Evolutionary conservation across 179 eudicot species (phyloP), one percentile per base, ranked within the genome.

Genomic region (Monotropa hypopitys): DNA sequence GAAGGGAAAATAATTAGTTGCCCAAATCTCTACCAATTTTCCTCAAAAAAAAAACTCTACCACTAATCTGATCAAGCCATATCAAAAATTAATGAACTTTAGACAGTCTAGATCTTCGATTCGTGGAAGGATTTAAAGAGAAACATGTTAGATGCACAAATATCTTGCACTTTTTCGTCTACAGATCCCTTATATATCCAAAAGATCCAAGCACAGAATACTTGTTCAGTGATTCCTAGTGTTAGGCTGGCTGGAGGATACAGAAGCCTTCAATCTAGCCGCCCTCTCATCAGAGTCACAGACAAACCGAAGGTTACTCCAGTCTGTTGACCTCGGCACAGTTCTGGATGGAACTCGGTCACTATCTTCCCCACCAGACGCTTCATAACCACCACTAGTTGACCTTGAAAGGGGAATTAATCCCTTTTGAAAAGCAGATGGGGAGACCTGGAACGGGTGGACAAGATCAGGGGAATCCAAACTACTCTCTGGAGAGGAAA

Each of bases 351-450:
- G 92, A 32, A 93, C 93, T 35, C 89, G 90, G 72, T 96, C 99
- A 79, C 99, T 96, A 74, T 96, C 99, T 85, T 96, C 99, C 28
- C 99, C 99, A 57, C 99, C 99, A n/a, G 99, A 96, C 15, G 98
- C 96, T 45, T 96, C 99, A 67, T 96, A 96, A 45, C 99, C 99
- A 50, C 91, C 99, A 74, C 99, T 95, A 40, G 92, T 88, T 15
- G 97, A 93, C 80, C 99, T 88, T 2, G 99, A 90, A 51, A 89
- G 76, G 0, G 90, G 90, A 30, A 61, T 61, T 28, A 85, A 51
- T 23, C 80, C 94, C 5, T 85, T 81, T 49, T 80, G 73, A 15
- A 76, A 81, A 33, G 81, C 80, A 67, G 81, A 80, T 4, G 89
- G 85, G 6, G 97, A 85, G 38, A 84, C 87, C 6, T 88, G 83